Conservation (phyloP, 164 flowering plant species). For the Dillenia suffruticosa region DNA sequence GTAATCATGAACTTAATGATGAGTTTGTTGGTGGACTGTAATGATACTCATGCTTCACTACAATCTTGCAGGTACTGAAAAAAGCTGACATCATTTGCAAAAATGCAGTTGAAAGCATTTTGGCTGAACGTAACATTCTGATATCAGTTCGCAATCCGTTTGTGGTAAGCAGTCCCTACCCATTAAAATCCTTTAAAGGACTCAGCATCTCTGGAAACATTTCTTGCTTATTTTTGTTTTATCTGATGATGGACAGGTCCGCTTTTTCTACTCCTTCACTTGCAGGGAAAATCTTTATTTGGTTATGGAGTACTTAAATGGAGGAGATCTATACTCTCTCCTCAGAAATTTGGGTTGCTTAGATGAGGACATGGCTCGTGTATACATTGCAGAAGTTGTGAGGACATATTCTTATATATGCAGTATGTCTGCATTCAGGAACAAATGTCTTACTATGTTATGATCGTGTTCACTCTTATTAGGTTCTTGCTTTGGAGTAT, state of each 20-base stretch:
- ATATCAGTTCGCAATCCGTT: slow-evolving; percentile 94
- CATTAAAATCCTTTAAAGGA: background rate
- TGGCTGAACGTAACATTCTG: slow-evolving; percentile 94
- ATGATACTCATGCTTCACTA: too few species aligned
- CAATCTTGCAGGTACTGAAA: slow-evolving; percentile 64
- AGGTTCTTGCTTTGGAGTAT: slow-evolving; percentile 99
- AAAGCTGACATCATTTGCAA: slow-evolving; percentile 96
- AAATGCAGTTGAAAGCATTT: slow-evolving; percentile 97
- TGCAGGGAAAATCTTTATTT: slow-evolving; percentile 97
- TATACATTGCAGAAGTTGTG: slow-evolving; percentile 95
- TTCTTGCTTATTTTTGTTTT: slow-evolving; percentile 13
- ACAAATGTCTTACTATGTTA: background rate
- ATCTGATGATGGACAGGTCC: slow-evolving; percentile 65
- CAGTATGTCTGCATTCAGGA: background rate
- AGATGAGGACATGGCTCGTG: slow-evolving; percentile 91
- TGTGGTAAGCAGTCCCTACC: slow-evolving; percentile 60
- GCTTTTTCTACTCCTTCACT: slow-evolving; percentile 98
- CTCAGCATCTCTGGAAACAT: background rate
- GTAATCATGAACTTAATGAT: too few species aligned
- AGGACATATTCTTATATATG: slow-evolving; percentile 20
- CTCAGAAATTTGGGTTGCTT: slow-evolving; percentile 88
- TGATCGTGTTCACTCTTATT: slow-evolving; percentile 16
- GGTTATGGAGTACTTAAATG: slow-evolving; percentile 98
- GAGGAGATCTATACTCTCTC: slow-evolving; percentile 94
- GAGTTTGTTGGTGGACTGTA: too few species aligned